These are phyloP conservation scores for Rhodotorula mucilaginosa DNA, from an alignment of 1,284 basidiomycete genomes.

Conservation along the genomic window DNA sequence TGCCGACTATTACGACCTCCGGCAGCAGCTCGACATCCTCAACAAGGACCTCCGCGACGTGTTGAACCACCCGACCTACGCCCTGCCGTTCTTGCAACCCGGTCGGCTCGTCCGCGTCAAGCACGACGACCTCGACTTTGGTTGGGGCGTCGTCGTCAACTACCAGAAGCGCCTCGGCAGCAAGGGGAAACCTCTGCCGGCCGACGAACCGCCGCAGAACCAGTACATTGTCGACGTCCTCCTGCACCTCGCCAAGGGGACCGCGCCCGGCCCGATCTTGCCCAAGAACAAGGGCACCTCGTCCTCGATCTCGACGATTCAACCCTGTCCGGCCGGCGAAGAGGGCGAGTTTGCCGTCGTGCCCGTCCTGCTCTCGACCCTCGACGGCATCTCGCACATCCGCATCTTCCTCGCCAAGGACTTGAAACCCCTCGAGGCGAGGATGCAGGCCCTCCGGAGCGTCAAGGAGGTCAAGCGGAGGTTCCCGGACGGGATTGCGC, in stretches of 20 bases:
- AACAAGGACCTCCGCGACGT: conserved; percentile 81
- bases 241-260: conserved; percentile 71
- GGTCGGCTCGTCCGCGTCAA: conserved; percentile 88
- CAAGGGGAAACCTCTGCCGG: conserved; percentile 52
- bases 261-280: conserved; percentile 57
- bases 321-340: conserved; percentile 67
- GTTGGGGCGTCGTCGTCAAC: conserved; percentile 91
- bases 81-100: conserved; percentile 86
- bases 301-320: conserved; percentile 61
- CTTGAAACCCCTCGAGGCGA: conserved; percentile 67
- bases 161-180: conserved; percentile 70
- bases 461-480: conserved; percentile 83
- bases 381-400: conserved; percentile 82
- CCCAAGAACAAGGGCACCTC: conserved; percentile 47
- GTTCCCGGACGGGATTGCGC: conserved; percentile 79
- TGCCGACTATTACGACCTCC: conserved; percentile 84
- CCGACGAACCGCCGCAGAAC: conserved; percentile 75
- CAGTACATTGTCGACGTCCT: conserved; percentile 95
- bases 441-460: conserved; percentile 84
- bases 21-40: conserved; percentile 87
- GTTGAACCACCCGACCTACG: conserved; percentile 90
- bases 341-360: conserved; percentile 77
- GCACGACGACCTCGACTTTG: conserved; percentile 84
- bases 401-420: conserved; percentile 89
- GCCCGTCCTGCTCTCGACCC: conserved; percentile 80